These are phyloP conservation scores for Nakazawaea ishiwadae DNA, from an alignment of 805 yeast genomes.

Conservation along the genomic window DNA sequence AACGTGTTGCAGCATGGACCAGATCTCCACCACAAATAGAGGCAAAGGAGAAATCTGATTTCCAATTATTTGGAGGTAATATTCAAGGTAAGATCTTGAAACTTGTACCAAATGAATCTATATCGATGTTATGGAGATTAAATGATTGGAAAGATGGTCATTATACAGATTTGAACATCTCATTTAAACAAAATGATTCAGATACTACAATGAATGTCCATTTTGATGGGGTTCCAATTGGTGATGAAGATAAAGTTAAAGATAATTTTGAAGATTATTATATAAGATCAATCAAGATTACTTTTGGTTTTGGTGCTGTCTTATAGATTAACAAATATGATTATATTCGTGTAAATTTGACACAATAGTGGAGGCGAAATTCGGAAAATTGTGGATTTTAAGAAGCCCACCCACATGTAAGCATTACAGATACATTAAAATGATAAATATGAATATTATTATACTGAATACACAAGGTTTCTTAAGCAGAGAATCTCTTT, in stretches of 20 bases:
- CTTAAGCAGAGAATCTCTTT: constrained; percentile 48
- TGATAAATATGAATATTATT: neutral
- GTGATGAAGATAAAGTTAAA: constrained; percentile 86
- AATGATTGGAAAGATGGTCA: constrained; percentile 87
- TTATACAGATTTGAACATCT: constrained; percentile 62
- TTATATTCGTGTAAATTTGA: neutral
- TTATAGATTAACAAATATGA: constrained; percentile 32
- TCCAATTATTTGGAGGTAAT: constrained; percentile 82
- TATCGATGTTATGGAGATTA: constrained; percentile 82
- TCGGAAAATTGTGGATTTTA: neutral
- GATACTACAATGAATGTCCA: constrained; percentile 78
- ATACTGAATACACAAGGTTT: too few relatives aligned
- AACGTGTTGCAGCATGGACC: constrained; percentile 87
- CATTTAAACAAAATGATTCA: constrained; percentile 70
- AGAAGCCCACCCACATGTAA: neutral
- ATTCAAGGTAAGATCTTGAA: constrained; percentile 65
- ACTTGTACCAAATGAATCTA: constrained; percentile 51
- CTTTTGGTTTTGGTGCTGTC: constrained; percentile 96
- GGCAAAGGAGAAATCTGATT: constrained; percentile 56
- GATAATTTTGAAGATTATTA: constrained; percentile 87
- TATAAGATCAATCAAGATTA: constrained; percentile 79
- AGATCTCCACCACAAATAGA: constrained; percentile 63
- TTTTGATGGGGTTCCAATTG: constrained; percentile 89
- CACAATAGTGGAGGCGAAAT: neutral
- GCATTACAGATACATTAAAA: neutral